Percentiles rank a stretch among this genome's conserved stretches.
These are phyloP conservation scores for Aegilops longissima DNA, from an alignment of 176 grass and related monocot species.

Conservation along the genomic window DNA sequence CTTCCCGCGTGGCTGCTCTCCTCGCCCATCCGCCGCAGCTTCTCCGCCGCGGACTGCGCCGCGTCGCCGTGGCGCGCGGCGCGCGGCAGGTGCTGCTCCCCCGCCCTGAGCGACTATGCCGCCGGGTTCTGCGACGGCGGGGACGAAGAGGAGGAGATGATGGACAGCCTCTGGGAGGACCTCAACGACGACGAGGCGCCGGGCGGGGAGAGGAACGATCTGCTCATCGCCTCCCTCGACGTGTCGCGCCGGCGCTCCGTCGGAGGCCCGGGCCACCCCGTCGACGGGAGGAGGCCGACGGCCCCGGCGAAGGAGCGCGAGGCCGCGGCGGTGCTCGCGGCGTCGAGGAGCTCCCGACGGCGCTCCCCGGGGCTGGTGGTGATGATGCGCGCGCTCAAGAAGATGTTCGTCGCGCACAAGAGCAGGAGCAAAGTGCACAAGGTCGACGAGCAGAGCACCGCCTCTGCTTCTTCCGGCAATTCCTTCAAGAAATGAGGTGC, in stretches of 20 bases:
- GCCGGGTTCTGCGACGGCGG: neutral
- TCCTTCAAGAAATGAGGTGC: slow-evolving; percentile 19
- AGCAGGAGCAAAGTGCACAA: slow-evolving; percentile 36
- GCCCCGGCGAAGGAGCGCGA: neutral
- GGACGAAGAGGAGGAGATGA: slow-evolving; percentile 38
- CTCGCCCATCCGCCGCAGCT: slow-evolving; percentile 58
- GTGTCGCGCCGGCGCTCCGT: slow-evolving; percentile 30
- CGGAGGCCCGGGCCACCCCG: neutral
- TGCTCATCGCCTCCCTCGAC: slow-evolving; percentile 12
- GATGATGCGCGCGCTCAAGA: slow-evolving; percentile 47
- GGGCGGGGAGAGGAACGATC: neutral
- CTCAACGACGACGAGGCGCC: slow-evolving; percentile 46
- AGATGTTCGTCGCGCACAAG: slow-evolving; percentile 44
- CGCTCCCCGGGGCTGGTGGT: slow-evolving; percentile 34
- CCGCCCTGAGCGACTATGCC: slow-evolving; percentile 40
- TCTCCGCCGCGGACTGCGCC: slow-evolving; percentile 51
- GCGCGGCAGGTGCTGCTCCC: slow-evolving; percentile 33
- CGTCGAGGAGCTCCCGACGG: slow-evolving; percentile 41
- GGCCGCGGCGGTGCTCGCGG: neutral
- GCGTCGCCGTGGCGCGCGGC: slow-evolving; percentile 43
- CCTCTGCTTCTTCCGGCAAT: neutral
- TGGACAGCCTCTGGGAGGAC: slow-evolving; percentile 63
- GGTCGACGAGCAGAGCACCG: slow-evolving; percentile 25
- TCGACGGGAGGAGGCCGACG: neutral
- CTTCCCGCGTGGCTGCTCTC: slow-evolving; percentile 29